Base-by-base conservation (phyloP, 2,329 filamentous ascomycete species). In the Cryphonectria nitschkei region DNA sequence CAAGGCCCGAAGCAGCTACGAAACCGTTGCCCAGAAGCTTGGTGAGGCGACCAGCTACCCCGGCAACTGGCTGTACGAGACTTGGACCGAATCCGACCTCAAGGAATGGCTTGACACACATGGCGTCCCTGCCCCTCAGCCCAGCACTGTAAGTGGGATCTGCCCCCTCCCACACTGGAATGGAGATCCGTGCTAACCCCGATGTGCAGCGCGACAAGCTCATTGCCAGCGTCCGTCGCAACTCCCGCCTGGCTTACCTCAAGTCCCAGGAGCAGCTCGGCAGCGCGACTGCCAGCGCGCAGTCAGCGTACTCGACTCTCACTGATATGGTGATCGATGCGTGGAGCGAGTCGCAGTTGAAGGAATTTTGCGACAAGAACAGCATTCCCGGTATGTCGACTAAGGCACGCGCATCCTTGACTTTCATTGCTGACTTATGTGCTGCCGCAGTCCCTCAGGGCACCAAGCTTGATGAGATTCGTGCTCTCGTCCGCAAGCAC, bases 81-180 rank as follows among this genome's bases (percentile, higher is more conserved):
- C 91, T 9, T 99, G 96, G 96, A 91, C 93, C 67, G 93, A 97
- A 74, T 98, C 95, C 74, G 95, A 98, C 65, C 84, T 97, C 74
- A 98, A 98, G 86, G 88, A 93, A 75, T 99, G 93, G 92, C 91
- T 98, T 63, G 96, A 98, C 77, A 91, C 92, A 75, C 90, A 94
- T 75, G 96, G 96, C 67, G 90, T 95, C 81, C 91, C 93, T 16
- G 93, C 89, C 68, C 95, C 96, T 72, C 95, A 98, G 80, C 92
- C 94, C 41, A 89, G 89, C 65, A 90, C 85, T 72, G 83, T 84
- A 76, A 76, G 82, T 69, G 19, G 3, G 14, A 29, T 19, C 22
- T 13, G 1, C 1, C 32, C 1, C 0, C 4, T 22, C n/a, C 11
- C 1, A 6, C 4, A 22, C 3, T 9, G 11, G 39, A 11, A 26